Evolutionary conservation across 1,284 basidiomycete genomes (phyloP).

Genomic region (Sporisorium reilianum): DNA sequence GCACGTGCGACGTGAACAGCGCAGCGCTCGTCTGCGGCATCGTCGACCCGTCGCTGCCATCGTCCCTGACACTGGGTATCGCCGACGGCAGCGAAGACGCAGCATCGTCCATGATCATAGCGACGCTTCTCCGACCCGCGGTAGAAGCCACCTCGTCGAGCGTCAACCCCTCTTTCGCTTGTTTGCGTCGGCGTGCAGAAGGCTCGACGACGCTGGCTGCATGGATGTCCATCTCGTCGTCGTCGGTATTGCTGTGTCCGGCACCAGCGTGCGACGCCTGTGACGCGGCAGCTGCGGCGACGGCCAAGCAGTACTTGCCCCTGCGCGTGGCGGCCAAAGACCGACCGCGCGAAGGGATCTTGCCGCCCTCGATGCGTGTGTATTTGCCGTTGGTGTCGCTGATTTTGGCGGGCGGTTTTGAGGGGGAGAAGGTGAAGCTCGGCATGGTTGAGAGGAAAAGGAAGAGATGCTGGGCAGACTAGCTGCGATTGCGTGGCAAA

Average conservation of each 20-base stretch:
- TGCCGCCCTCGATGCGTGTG: conserved; percentile 39
- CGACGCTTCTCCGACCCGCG: conserved; percentile 36
- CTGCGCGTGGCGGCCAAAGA: conserved; percentile 29
- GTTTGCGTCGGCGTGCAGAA: not conserved
- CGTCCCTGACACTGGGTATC: not conserved
- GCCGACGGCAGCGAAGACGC: not conserved
- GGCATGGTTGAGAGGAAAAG: conserved; percentile 15
- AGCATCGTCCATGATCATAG: conserved; percentile 48
- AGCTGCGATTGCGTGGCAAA: not conserved
- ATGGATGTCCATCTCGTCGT: conserved; percentile 14
- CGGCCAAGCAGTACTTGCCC: conserved; percentile 39
- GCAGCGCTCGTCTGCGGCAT: conserved; percentile 9
- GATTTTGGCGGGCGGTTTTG: conserved; percentile 37
- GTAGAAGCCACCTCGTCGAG: conserved; percentile 28
- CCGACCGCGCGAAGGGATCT: conserved; percentile 40
- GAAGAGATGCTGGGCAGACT: not conserved
- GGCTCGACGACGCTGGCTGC: conserved; percentile 26
- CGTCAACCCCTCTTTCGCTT: conserved; percentile 6
- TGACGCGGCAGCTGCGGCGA: conserved; percentile 23
- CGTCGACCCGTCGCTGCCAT: not conserved
- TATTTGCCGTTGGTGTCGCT: conserved; percentile 41
- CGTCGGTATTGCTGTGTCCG: not conserved
- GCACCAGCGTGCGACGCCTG: conserved; percentile 8
- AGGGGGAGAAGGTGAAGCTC: conserved; percentile 30
- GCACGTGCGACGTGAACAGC: conserved; percentile 37